These are phyloP conservation scores for Mycena citricolor DNA, from an alignment of 1,284 basidiomycete genomes.

Conservation along the genomic window DNA sequence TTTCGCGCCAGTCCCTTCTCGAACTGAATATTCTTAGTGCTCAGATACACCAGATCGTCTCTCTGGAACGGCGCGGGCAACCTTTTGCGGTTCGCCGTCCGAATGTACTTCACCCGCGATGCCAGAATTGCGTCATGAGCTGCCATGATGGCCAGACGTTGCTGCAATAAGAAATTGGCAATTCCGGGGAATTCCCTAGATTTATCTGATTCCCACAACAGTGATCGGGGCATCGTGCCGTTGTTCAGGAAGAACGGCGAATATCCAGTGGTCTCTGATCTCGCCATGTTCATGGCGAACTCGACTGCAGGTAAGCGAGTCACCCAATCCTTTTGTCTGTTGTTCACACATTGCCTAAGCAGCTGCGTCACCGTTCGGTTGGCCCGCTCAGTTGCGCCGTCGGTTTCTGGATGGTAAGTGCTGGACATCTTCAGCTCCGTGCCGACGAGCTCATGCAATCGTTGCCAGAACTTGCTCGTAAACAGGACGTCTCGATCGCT, in stretches of 20 bases:
- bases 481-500: constrained; percentile 42
- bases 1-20: constrained; percentile 21
- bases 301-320: constrained; percentile 43
- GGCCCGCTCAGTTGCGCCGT: constrained; percentile 42
- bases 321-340: constrained; percentile 47
- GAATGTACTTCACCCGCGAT: constrained; percentile 8
- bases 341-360: constrained; percentile 36
- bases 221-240: constrained; percentile 22
- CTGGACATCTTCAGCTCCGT: constrained; percentile 26
- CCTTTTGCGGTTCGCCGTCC: constrained; percentile 13
- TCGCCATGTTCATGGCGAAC: constrained; percentile 46
- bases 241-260: constrained; percentile 43
- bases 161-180: constrained; percentile 2
- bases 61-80: not conserved
- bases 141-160: constrained; percentile 13
- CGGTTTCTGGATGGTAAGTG: constrained; percentile 31
- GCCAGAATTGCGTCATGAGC: constrained; percentile 8
- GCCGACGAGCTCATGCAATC: constrained; percentile 9
- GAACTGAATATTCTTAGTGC: constrained; percentile 31
- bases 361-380: constrained; percentile 46
- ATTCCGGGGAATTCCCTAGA: constrained; percentile 13
- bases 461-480: constrained; percentile 39
- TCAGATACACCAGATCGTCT: constrained; percentile 30
- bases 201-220: constrained; percentile 13
- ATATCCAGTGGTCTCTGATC: constrained; percentile 34